Evolutionary conservation across 768 basidiomycete genomes (phyloP).

Genomic region (Melanogaster broomeanus): DNA sequence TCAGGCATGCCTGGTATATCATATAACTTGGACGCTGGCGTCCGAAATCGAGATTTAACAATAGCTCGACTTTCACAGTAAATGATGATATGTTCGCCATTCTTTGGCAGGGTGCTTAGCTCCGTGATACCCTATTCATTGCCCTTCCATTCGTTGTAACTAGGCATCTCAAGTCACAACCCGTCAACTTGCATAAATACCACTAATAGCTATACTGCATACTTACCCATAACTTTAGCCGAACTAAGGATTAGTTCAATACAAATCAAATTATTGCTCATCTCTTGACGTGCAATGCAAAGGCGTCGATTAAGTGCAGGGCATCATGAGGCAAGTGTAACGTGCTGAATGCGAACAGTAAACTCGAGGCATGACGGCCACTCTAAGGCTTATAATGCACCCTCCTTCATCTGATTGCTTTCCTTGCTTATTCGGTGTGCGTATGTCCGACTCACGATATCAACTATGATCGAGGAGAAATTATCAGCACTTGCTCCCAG

Average conservation of each 20-base stretch:
- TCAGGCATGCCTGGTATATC: slow-evolving; percentile 18
- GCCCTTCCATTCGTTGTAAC: slow-evolving; percentile 14
- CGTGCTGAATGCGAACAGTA: neutral
- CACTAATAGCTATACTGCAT: slow-evolving; percentile 19
- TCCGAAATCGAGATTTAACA: slow-evolving; percentile 7
- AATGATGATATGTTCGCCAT: slow-evolving; percentile 12
- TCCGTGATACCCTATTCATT: slow-evolving; percentile 4
- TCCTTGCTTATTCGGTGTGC: slow-evolving; percentile 57
- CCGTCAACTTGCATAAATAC: slow-evolving; percentile 14
- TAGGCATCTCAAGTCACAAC: slow-evolving; percentile 6
- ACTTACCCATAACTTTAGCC: slow-evolving; percentile 8
- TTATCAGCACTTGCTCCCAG: slow-evolving; percentile 1
- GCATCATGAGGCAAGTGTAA: neutral
- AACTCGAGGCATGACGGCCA: neutral
- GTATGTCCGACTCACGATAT: slow-evolving; percentile 75
- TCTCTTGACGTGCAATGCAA: neutral
- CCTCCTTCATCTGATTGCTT: slow-evolving; percentile 35
- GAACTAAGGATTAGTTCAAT: slow-evolving; percentile 13
- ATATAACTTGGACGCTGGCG: slow-evolving; percentile 10
- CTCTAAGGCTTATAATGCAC: slow-evolving; percentile 6
- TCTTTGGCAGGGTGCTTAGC: neutral
- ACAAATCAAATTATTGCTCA: slow-evolving; percentile 7
- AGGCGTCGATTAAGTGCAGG: neutral
- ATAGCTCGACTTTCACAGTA: slow-evolving; percentile 17
- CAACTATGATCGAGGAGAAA: slow-evolving; percentile 50